phyloP scores from a whole-genome alignment of 1,284 basidiomycete species.

The Amylostereum areolatum region DNA sequence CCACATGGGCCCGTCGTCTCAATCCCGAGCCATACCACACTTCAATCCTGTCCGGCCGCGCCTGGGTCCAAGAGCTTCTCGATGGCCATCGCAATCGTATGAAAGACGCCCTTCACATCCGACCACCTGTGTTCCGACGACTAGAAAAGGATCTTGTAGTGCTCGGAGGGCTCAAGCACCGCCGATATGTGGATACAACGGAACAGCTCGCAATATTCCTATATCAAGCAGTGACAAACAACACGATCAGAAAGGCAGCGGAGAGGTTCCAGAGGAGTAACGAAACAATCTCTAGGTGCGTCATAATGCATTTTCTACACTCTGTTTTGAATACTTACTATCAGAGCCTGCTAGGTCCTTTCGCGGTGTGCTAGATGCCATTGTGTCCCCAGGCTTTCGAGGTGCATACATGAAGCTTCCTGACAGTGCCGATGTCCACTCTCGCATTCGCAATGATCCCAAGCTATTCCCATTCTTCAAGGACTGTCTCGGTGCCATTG shows the following conservation, averaged over 20 bases:
- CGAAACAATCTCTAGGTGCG: slow-evolving; percentile 14
- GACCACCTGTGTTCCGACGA: not conserved
- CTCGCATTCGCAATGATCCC: slow-evolving; percentile 8
- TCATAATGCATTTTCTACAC: not conserved
- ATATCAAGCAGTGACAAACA: slow-evolving; percentile 9
- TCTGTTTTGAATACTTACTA: too few relatives aligned
- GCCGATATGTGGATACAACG: not conserved
- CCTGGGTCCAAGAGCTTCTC: slow-evolving; percentile 16
- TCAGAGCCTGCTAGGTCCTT: slow-evolving; percentile 10
- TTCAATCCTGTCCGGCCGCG: slow-evolving; percentile 10
- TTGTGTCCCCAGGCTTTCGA: slow-evolving; percentile 1
- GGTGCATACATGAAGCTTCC: slow-evolving; percentile 8
- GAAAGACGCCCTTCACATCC: slow-evolving; percentile 8
- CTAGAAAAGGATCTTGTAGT: slow-evolving; percentile 4
- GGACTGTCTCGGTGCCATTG: slow-evolving; percentile 17
- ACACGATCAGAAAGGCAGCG: slow-evolving; percentile 6
- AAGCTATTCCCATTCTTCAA: slow-evolving; percentile 19
- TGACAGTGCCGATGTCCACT: slow-evolving; percentile 1
- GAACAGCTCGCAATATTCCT: slow-evolving; percentile 15
- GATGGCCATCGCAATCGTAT: slow-evolving; percentile 15
- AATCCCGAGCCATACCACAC: slow-evolving; percentile 12
- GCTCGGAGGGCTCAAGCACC: not conserved
- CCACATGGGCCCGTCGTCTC: not conserved
- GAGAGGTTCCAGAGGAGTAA: slow-evolving; percentile 16
- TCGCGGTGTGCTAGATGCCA: slow-evolving; percentile 4